Evolutionary conservation across 805 yeast genomes (phyloP), one percentile per base, ranked within the genome.

Genomic region (Wickerhamomyces rabaulensis): DNA sequence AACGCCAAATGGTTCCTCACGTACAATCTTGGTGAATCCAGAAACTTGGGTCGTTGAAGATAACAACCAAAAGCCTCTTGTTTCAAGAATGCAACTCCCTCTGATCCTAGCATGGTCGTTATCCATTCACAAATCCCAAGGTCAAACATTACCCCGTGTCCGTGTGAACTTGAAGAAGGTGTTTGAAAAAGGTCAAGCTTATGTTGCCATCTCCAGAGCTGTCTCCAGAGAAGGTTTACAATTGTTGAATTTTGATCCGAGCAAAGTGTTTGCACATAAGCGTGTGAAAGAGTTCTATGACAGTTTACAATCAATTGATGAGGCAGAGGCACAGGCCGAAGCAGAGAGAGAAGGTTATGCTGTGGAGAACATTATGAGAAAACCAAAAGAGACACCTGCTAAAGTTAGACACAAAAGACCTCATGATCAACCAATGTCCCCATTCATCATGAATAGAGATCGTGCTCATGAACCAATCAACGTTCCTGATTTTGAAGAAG

Each of bases 41-140:
- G 98, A 92, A 60, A 73, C 73, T 13, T 92, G 97, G 89, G 75
- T 74, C 0, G 71, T 87, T 20, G 92, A 84, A 52, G 95, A 89
- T 63, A 89, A 85, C 43, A 67, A 73, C 21, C 88, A 84, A 19
- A 71, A 71, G 9, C 78, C 84, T 0, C 54, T 88, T 13, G 96
- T 87, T 1, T 73, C 84, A 2, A 72, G 97, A 56, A 71, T 74
- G 0, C 99, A 94, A 60, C 55, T 94, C 2, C 99, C 99, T 0
- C 67, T 94, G 44, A 82, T 92, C 56, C 69, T 91, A n/a, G 96
- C 99, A 0, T 94, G 98, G 97, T 90, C 99, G 0, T 66, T 94
- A 39, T 90, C 97, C 0, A 91, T 94, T 40, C 99, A 94, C 62
- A 92, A 94, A 67, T 82, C 97, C 0, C 99, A 92, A 63, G 99